A percentile compares a stretch with the other conserved stretches of the same genome.
Conservation (phyloP, 768 basidiomycete genomes). For the Terana coerulea region DNA sequence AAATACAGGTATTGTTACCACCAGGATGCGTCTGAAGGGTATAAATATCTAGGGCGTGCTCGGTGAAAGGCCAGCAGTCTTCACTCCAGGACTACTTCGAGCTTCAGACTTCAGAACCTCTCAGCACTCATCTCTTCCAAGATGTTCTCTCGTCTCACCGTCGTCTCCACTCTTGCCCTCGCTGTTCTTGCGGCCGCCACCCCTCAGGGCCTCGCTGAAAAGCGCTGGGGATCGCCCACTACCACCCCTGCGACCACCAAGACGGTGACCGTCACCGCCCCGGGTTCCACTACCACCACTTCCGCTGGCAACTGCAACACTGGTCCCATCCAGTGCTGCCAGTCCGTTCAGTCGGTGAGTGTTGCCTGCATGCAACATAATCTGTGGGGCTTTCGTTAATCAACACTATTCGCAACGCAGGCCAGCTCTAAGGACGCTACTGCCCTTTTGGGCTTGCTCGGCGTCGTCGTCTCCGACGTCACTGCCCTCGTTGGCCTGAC, state of each 20-base stretch:
- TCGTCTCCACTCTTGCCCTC: slow-evolving; percentile 1
- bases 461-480: slow-evolving; percentile 8
- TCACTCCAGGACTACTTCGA: slow-evolving; percentile 2
- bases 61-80: not conserved
- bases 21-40: no score
- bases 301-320: slow-evolving; percentile 5
- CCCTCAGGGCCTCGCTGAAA: not conserved
- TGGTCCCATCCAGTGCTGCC: slow-evolving; percentile 13
- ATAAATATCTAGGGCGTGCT: not conserved
- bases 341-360: slow-evolving; percentile 6
- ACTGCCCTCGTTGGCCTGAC: slow-evolving; percentile 5
- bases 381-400: not conserved
- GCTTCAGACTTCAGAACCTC: not conserved
- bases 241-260: no score
- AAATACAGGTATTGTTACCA: no score
- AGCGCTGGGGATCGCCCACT: not conserved
- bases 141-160: slow-evolving; percentile 16
- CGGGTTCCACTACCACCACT: slow-evolving; percentile 6
- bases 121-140: not conserved
- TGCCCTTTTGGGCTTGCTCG: slow-evolving; percentile 5
- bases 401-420: not conserved
- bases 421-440: not conserved
- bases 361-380: not conserved
- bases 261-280: no score
- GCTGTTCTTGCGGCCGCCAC: slow-evolving; percentile 10